These are phyloP conservation scores for Wallacemonas sp. DNA, from an alignment of 208 protist genomes.

Conservation along the genomic window DNA sequence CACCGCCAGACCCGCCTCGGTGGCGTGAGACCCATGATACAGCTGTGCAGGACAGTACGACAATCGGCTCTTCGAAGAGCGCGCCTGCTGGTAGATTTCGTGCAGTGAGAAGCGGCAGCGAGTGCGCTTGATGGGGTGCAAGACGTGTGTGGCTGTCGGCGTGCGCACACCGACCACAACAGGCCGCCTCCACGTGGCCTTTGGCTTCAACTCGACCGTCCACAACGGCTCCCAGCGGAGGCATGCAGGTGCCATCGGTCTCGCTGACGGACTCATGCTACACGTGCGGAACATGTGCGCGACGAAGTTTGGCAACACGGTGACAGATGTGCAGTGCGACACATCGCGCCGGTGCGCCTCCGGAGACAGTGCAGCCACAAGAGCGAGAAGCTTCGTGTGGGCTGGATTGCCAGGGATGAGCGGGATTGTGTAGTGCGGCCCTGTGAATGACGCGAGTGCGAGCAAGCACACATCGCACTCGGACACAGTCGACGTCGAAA, in stretches of 20 bases:
- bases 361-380: conserved; percentile 22
- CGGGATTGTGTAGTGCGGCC: conserved; percentile 18
- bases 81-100: conserved; percentile 30
- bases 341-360: conserved; percentile 18
- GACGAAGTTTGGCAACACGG: conserved; percentile 40
- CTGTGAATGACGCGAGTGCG: conserved; percentile 29
- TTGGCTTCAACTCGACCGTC: conserved; percentile 81
- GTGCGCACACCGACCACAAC: conserved; percentile 58
- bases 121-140: conserved; percentile 45
- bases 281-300: background rate
- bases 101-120: conserved; percentile 65
- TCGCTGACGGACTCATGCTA: background rate
- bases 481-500: conserved; percentile 23
- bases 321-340: conserved; percentile 21
- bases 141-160: conserved; percentile 31
- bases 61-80: background rate
- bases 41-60: conserved; percentile 67
- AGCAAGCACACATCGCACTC: conserved; percentile 41
- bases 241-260: background rate
- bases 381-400: conserved; percentile 13
- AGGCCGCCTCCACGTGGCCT: conserved; percentile 56
- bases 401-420: background rate
- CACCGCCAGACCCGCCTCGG: conserved; percentile 27
- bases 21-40: conserved; percentile 34
- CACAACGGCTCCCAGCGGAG: background rate